A percentile compares a stretch with the other conserved stretches of the same genome.
These are phyloP conservation scores for Fusarium phyllophilum DNA, from an alignment of 2,329 filamentous ascomycete genomes.

Conservation along the genomic window DNA sequence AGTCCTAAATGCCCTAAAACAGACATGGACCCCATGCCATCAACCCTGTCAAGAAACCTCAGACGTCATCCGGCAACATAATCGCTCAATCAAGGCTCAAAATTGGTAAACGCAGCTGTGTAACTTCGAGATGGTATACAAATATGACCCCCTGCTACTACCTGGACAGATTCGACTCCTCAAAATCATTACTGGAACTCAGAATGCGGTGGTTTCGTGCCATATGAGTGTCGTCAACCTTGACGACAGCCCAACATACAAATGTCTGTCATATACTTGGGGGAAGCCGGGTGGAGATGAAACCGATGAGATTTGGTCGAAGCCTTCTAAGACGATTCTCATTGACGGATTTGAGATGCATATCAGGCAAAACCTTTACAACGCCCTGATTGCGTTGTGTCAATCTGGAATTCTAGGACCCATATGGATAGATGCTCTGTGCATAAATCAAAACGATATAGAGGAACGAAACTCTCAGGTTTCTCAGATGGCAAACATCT, in stretches of 20 bases:
- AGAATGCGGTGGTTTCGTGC: background rate
- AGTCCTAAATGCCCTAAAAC: background rate
- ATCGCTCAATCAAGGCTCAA: background rate
- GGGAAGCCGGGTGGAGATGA: background rate
- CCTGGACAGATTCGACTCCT: background rate
- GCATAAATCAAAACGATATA: background rate
- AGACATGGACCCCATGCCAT: background rate
- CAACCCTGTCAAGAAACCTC: background rate
- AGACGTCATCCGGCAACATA: background rate
- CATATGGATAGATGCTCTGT: conserved; percentile 1
- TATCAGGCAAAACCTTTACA: background rate
- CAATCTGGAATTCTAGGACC: background rate
- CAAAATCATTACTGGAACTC: background rate
- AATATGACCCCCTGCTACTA: background rate
- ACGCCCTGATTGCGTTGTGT: background rate
- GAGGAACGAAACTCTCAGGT: background rate
- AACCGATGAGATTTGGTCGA: background rate
- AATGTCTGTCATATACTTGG: conserved; percentile 5
- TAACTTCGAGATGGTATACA: background rate
- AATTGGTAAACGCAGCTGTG: too few species aligned
- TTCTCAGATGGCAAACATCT: background rate
- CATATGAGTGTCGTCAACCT: background rate
- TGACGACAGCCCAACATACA: background rate
- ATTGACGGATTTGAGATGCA: background rate
- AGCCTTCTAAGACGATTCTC: background rate